phyloP scores from a whole-genome alignment of 352 stramenopile genomes.

The Phytophthora gonapodyides region DNA sequence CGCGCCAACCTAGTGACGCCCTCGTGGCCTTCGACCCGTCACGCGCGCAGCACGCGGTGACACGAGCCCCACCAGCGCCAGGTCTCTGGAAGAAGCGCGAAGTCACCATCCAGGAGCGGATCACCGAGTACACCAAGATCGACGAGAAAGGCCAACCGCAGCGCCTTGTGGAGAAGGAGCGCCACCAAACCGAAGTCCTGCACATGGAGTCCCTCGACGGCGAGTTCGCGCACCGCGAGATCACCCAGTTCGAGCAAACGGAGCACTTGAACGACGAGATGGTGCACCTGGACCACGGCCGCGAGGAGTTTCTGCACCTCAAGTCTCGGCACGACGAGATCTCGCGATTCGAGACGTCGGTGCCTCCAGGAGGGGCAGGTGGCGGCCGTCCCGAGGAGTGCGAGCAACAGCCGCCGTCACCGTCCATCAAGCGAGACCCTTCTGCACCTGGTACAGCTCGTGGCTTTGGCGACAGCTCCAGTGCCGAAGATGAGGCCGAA shows the following conservation, averaged over 20 bases:
- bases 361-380: conserved; percentile 33
- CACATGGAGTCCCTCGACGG: conserved; percentile 83
- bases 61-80: conserved; percentile 52
- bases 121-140: conserved; percentile 90
- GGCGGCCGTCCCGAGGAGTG: conserved; percentile 60
- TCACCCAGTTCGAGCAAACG: conserved; percentile 86
- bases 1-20: conserved; percentile 10
- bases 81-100: conserved; percentile 89
- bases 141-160: conserved; percentile 77
- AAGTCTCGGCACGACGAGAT: conserved; percentile 86
- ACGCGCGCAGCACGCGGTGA: conserved; percentile 43
- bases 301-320: conserved; percentile 84
- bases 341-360: conserved; percentile 81
- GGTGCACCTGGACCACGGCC: conserved; percentile 76
- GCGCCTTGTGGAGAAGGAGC: conserved; percentile 81
- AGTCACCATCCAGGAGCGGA: conserved; percentile 87
- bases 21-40: conserved; percentile 56
- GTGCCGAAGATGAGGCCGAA: not conserved
- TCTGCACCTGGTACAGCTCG: conserved; percentile 23
- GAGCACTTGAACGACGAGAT: conserved; percentile 86
- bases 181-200: conserved; percentile 84
- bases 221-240: conserved; percentile 84
- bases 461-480: conserved; percentile 3
- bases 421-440: conserved; percentile 77
- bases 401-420: conserved; percentile 74